A percentile compares a stretch with the other conserved stretches of the same genome.
phyloP scores from a whole-genome alignment of 2,329 filamentous ascomycete species.

The Monascus ruber region DNA sequence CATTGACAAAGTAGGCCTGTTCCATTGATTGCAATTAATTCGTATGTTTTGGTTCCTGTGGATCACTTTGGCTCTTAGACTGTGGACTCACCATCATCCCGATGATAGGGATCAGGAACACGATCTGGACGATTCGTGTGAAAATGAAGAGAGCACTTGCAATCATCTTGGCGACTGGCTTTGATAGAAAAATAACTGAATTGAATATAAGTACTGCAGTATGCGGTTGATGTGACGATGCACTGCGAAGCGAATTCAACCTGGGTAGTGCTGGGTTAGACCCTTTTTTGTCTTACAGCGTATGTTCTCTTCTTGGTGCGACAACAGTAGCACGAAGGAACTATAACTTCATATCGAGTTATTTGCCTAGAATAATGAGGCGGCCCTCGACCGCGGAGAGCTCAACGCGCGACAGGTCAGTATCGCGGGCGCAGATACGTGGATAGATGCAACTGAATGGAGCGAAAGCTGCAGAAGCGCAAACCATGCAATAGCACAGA shows the following conservation, averaged over 20 bases:
- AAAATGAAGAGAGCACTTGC: slow-evolving; percentile 50
- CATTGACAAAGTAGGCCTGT: slow-evolving; percentile 49
- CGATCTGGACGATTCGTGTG: slow-evolving; percentile 49
- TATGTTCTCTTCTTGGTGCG: too few species aligned
- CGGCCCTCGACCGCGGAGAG: too few species aligned
- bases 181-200: neutral
- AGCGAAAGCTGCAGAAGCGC: neutral
- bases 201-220: too few species aligned
- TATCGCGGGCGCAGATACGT: too few species aligned
- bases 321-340: too few species aligned
- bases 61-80: neutral
- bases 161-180: slow-evolving; percentile 30
- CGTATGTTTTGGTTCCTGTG: neutral
- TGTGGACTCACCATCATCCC: slow-evolving; percentile 44
- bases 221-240: neutral
- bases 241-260: slow-evolving; percentile 1
- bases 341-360: too few species aligned
- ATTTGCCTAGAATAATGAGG: too few species aligned
- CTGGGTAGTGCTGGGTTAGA: too few species aligned
- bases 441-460: slow-evolving; percentile 1
- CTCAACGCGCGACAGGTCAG: too few species aligned
- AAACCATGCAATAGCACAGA: neutral
- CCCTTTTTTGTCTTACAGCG: too few species aligned
- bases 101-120: slow-evolving; percentile 51
- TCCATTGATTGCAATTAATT: too few species aligned